Base-by-base conservation (phyloP, 192 early-diverging fungal genomes). In the Podila verticillata region DNA sequence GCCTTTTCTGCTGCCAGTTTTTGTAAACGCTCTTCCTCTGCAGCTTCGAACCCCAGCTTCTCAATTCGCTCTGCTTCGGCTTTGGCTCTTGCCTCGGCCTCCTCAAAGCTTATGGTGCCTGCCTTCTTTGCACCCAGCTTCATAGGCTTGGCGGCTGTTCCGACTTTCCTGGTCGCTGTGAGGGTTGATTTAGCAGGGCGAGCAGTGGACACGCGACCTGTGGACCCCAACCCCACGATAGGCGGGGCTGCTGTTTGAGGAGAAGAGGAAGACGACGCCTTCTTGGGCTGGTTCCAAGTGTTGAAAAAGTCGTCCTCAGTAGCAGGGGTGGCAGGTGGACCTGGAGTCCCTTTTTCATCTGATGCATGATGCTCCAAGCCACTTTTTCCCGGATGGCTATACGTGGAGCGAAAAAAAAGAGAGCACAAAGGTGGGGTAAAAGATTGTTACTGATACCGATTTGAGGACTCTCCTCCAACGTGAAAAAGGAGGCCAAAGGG, bases 91-190 rank as follows among this genome's bases (percentile, higher is more conserved):
- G 70, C 77, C 57, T 95, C 96, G 1, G 93, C 95, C 72, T 95
- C 94, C 57, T 97, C 97, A 89, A 98, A 98, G 82, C 96, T 94
- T 65, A 94, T 84, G 8, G 85, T 90, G 12, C 88, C 87, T 20
- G 93, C 87, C 73, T 94, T 97, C 65, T 96, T 97, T 15, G 95
- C 96, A 24, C 97, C 97, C 1, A 97, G 30, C 44, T 84, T 82
- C 65, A 82, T 84, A 8, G 83, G 72, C 32, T 75, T 78, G 29
- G 77, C 72, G 32, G 78, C 66, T 63, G 57, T 72, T 1, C 77
- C 77, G 3, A 61, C 68, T 57, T 80, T 80, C 13, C 77, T 32
- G 61, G 61, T 82, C n/a, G 69, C 82, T 48, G 84, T 85, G 29
- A 80, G 82, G 10, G 81, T 79, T 24, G 87, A 80, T 57, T 78